A percentile compares a stretch with the other conserved stretches of the same genome.
Conservation (phyloP, 208 protist genomes). For the Trypanosomatidae sp. region DNA sequence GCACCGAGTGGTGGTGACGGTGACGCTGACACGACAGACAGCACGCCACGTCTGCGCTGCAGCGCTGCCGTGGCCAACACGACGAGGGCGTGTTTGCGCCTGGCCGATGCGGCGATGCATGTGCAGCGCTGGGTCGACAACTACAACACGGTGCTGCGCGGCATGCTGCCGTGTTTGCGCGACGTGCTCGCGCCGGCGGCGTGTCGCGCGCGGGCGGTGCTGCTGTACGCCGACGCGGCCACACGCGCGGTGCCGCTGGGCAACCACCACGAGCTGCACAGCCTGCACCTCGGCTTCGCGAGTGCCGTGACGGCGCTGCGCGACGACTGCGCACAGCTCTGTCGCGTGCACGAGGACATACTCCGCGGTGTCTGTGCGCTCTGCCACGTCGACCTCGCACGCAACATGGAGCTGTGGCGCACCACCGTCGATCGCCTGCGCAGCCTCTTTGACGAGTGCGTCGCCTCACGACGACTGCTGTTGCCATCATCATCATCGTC, state of each 20-base stretch:
- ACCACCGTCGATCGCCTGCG: slow-evolving; percentile 74
- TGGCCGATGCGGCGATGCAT: slow-evolving; percentile 25
- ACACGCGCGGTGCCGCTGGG: slow-evolving; percentile 28
- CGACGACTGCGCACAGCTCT: slow-evolving; percentile 72
- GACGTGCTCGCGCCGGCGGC: slow-evolving; percentile 48
- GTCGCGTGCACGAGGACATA: slow-evolving; percentile 79
- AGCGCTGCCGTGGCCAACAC: slow-evolving; percentile 26
- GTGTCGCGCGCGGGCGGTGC: slow-evolving; percentile 30
- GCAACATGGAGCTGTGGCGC: slow-evolving; percentile 90
- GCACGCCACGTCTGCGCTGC: slow-evolving; percentile 1
- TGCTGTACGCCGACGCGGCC: slow-evolving; percentile 34
- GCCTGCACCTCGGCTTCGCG: slow-evolving; percentile 71
- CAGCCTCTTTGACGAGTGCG: slow-evolving; percentile 74
- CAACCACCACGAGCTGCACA: slow-evolving; percentile 76
- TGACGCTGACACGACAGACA: background rate
- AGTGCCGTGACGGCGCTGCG: slow-evolving; percentile 67
- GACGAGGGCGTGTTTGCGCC: slow-evolving; percentile 36
- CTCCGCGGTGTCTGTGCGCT: slow-evolving; percentile 69
- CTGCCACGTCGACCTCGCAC: slow-evolving; percentile 81
- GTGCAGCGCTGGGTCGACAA: slow-evolving; percentile 72
- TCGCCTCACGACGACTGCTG: no score
- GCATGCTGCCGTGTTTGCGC: slow-evolving; percentile 61
- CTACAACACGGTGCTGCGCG: slow-evolving; percentile 71
- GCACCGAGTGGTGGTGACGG: no score
- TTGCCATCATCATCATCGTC: no score